phyloP scores from a whole-genome alignment of 192 early-diverging fungal genomes.

The Backusella circina region DNA sequence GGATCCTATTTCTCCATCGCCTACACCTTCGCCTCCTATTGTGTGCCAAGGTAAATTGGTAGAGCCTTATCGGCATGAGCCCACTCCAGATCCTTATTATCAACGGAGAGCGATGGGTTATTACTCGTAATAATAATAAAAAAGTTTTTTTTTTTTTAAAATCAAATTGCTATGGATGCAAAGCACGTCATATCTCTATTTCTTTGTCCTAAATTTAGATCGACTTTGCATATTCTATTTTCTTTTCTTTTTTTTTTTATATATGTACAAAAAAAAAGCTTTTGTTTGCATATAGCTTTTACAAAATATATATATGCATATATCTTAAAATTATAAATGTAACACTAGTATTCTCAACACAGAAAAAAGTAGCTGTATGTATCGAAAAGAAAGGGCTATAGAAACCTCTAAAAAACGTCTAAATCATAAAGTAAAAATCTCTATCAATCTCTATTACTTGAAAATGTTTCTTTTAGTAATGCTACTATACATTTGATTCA shows the following conservation, averaged over 20 bases:
- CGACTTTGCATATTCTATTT: background rate
- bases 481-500: too few species aligned
- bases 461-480: too few species aligned
- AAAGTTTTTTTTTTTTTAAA: background rate
- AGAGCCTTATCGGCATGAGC: background rate
- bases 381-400: too few species aligned
- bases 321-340: too few species aligned
- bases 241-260: background rate
- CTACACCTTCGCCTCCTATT: slow-evolving; percentile 7
- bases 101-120: background rate
- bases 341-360: too few species aligned
- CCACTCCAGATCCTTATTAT: background rate
- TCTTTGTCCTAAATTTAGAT: background rate
- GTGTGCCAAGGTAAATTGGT: background rate
- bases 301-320: too few species aligned
- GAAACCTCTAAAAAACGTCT: too few species aligned
- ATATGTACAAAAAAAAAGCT: background rate
- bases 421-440: too few species aligned
- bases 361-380: too few species aligned
- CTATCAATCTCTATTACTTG: too few species aligned
- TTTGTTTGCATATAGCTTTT: too few species aligned
- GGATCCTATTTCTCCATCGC: slow-evolving; percentile 1
- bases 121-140: slow-evolving; percentile 1
- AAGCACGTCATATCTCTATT: background rate
- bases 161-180: background rate